Conservation (phyloP, 108 stramenopile genomes). For the Fragilariopsis cylindrus region DNA sequence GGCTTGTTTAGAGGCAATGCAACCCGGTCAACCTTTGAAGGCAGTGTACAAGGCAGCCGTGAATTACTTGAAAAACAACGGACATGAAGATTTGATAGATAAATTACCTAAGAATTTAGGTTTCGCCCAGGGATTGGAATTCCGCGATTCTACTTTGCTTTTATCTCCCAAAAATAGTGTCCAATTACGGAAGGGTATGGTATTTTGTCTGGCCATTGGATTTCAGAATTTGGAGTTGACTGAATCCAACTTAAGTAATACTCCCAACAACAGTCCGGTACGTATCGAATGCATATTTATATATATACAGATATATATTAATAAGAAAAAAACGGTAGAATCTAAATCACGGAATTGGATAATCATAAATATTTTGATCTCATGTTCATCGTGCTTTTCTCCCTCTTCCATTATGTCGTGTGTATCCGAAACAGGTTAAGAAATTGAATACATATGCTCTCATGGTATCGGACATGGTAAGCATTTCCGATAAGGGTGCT, state of each 20-base stretch:
- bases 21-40: conserved; percentile 77
- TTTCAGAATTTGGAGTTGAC: conserved; percentile 83
- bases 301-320: background rate
- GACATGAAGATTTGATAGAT: conserved; percentile 67
- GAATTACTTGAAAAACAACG: conserved; percentile 62
- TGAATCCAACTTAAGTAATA: conserved; percentile 42
- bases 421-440: conserved; percentile 48
- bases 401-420: background rate
- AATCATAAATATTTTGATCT: background rate
- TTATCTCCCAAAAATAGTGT: conserved; percentile 61
- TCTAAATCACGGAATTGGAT: too few relatives aligned
- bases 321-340: background rate
- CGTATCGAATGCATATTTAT: conserved; percentile 25
- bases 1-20: conserved; percentile 80
- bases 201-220: conserved; percentile 89
- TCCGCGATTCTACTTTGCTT: conserved; percentile 61
- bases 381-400: background rate
- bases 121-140: conserved; percentile 87
- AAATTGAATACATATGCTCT: conserved; percentile 75
- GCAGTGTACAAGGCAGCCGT: conserved; percentile 86
- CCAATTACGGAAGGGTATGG: conserved; percentile 85
- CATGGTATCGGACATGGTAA: conserved; percentile 86
- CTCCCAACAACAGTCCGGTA: conserved; percentile 75
- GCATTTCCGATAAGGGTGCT: conserved; percentile 47
- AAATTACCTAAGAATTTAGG: conserved; percentile 84